Conservation (phyloP, 805 yeast genomes). For the Wickerhamomyces canadensis region DNA sequence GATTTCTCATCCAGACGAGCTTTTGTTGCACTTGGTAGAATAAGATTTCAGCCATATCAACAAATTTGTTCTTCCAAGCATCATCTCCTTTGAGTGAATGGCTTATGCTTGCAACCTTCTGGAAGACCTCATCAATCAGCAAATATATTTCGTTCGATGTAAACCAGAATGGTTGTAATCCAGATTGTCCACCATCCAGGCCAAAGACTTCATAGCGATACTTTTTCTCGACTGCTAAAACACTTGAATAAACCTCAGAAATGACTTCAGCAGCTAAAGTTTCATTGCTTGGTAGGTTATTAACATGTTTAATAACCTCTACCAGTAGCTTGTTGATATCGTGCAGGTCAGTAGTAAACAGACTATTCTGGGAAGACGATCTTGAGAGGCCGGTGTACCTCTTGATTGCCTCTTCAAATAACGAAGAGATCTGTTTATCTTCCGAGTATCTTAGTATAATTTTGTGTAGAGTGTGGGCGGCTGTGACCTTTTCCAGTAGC, state of each 20-base stretch:
- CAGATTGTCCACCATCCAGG: constrained; percentile 25
- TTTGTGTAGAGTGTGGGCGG: constrained; percentile 29
- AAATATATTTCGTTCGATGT: constrained; percentile 35
- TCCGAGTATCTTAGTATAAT: constrained; percentile 4
- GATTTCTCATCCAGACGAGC: constrained; percentile 26
- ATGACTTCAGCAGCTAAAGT: constrained; percentile 18
- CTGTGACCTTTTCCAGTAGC: constrained; percentile 38
- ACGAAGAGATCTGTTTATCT: constrained; percentile 1
- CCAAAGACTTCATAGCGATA: constrained; percentile 30
- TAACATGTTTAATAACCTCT: constrained; percentile 19
- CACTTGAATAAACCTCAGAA: constrained; percentile 23
- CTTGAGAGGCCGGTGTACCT: constrained; percentile 10
- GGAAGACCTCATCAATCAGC: constrained; percentile 36
- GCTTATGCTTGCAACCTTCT: constrained; percentile 20
- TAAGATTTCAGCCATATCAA: constrained; percentile 34
- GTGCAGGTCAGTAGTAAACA: constrained; percentile 23
- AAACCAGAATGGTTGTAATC: constrained; percentile 40
- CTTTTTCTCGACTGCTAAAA: constrained; percentile 36
- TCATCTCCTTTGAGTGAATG: constrained; percentile 5
- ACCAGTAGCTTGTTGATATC: constrained; percentile 22
- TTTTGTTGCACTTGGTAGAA: constrained; percentile 35
- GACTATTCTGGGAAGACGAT: constrained; percentile 11
- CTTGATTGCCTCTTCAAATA: constrained; percentile 6
- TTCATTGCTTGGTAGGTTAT: constrained; percentile 12
- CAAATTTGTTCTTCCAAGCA: constrained; percentile 22